A percentile compares a stretch with the other conserved stretches of the same genome.
phyloP scores from a whole-genome alignment of 73 alveolate species.

The Blepharisma japonicum region DNA sequence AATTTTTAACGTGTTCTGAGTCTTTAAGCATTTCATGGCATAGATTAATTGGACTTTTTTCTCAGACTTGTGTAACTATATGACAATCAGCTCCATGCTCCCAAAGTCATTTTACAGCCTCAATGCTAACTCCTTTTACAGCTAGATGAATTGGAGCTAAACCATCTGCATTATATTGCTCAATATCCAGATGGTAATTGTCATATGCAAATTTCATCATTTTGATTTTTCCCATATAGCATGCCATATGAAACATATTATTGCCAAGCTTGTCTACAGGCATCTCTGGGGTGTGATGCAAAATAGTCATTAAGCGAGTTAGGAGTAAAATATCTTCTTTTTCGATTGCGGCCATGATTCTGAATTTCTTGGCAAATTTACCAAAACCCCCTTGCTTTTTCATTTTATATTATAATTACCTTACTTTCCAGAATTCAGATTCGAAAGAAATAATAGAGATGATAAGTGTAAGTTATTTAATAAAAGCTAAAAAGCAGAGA shows the following conservation, averaged over 20 bases:
- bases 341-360: conserved; percentile 15
- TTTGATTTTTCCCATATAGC: conserved; percentile 8
- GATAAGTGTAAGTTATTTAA: too few relatives aligned
- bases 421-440: too few relatives aligned
- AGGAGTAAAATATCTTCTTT: neutral
- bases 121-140: neutral
- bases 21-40: neutral
- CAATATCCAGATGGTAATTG: neutral
- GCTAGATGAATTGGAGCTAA: conserved; percentile 12
- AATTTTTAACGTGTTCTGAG: neutral
- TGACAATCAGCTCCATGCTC: conserved; percentile 7
- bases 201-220: neutral
- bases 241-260: neutral
- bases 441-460: too few relatives aligned
- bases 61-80: neutral
- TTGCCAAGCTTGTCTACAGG: conserved; percentile 3
- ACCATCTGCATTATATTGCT: conserved; percentile 1
- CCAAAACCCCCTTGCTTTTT: neutral
- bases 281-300: neutral
- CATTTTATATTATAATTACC: too few relatives aligned
- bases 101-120: neutral
- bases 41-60: neutral
- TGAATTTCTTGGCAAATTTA: neutral
- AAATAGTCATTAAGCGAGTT: neutral
- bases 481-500: too few relatives aligned